phyloP scores from a whole-genome alignment of 1,284 basidiomycete species.

The Ustilago curta region DNA sequence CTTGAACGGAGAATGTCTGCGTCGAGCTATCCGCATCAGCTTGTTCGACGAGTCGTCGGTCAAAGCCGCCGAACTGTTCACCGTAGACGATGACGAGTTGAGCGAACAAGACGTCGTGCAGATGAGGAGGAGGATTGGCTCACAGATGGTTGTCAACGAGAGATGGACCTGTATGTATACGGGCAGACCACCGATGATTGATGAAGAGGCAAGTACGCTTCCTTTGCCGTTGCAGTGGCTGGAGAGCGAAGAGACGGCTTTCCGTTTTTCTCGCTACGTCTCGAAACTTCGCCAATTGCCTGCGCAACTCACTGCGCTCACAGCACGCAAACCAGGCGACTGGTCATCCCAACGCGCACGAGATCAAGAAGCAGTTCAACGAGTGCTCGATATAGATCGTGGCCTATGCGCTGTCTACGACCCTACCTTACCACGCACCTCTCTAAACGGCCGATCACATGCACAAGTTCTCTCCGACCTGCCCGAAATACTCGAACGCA shows the following conservation, averaged over 20 bases:
- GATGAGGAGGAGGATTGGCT: conserved; percentile 27
- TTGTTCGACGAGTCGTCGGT: conserved; percentile 26
- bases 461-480: conserved; percentile 23
- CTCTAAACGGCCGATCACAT: neutral
- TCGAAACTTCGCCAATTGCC: conserved; percentile 18
- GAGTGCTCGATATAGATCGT: conserved; percentile 27
- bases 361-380: conserved; percentile 29
- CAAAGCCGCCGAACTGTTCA: conserved; percentile 5
- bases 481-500: conserved; percentile 16
- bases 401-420: conserved; percentile 27
- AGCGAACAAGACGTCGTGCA: conserved; percentile 22
- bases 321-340: conserved; percentile 22
- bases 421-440: neutral
- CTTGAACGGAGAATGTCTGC: conserved; percentile 30
- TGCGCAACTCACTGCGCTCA: conserved; percentile 14
- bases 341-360: conserved; percentile 22
- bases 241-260: conserved; percentile 9
- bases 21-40: conserved; percentile 29
- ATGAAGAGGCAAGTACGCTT: conserved; percentile 29
- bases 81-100: conserved; percentile 10
- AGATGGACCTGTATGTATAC: conserved; percentile 34
- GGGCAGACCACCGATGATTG: conserved; percentile 33
- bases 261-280: conserved; percentile 14
- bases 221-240: conserved; percentile 3
- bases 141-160: conserved; percentile 18